Conservation (phyloP, 768 basidiomycete genomes). For the Hortiboletus campestris region DNA sequence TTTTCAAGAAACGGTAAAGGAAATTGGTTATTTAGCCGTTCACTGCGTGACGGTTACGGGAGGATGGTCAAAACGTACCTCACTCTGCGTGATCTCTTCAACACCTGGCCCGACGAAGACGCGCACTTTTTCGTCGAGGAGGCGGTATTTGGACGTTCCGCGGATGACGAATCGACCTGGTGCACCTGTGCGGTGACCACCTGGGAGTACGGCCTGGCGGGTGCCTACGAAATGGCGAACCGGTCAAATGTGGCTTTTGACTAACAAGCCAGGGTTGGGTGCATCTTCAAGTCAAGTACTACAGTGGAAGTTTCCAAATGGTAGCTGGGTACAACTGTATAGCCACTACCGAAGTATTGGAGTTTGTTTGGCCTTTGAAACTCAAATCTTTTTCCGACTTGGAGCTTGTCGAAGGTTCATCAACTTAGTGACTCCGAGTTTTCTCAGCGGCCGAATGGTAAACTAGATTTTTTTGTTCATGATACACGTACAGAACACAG, state of each 20-base stretch:
- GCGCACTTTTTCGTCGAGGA: constrained; percentile 80
- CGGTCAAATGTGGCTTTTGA: neutral
- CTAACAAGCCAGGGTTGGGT: no score
- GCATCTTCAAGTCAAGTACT: no score
- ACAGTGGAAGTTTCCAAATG: no score
- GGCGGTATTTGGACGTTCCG: constrained; percentile 76
- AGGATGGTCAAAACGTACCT: constrained; percentile 40
- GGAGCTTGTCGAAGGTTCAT: no score
- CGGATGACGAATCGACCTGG: constrained; percentile 80
- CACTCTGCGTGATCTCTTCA: constrained; percentile 55
- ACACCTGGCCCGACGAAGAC: constrained; percentile 80
- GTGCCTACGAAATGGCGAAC: constrained; percentile 51
- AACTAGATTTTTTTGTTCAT: no score
- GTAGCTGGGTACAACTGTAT: no score
- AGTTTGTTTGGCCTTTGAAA: no score
- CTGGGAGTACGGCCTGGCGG: constrained; percentile 78
- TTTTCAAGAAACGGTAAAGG: neutral
- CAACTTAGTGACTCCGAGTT: no score
- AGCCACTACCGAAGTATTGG: no score
- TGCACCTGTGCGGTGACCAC: constrained; percentile 83
- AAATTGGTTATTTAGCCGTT: neutral
- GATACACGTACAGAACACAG: no score
- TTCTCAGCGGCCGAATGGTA: no score
- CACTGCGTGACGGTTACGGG: neutral
- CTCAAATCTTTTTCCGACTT: no score